Conservation (phyloP, 2,329 filamentous ascomycete species). For the Aspergillus calidoustus region DNA sequence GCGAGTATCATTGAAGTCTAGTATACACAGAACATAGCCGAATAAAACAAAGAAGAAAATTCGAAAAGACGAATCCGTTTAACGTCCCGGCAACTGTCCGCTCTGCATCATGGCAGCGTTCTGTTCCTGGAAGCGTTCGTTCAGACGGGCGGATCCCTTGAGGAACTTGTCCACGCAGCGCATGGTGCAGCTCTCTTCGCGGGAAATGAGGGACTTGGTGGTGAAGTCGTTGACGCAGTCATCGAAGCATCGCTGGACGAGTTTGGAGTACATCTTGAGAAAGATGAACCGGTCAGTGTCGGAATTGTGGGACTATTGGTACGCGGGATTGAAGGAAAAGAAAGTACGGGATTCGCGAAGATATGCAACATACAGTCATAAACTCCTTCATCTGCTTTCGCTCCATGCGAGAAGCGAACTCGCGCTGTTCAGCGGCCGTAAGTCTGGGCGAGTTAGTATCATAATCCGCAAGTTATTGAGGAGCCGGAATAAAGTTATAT, state of each 20-base stretch:
- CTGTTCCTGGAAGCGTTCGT: slow-evolving; percentile 84
- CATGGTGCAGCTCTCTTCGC: slow-evolving; percentile 89
- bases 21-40: slow-evolving; percentile 24
- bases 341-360: background rate
- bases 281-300: slow-evolving; percentile 12
- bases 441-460: slow-evolving; percentile 56
- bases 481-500: background rate
- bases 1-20: slow-evolving; percentile 29
- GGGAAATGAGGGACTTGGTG: slow-evolving; percentile 86
- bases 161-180: slow-evolving; percentile 97
- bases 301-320: background rate
- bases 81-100: slow-evolving; percentile 55
- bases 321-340: background rate
- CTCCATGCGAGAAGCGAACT: slow-evolving; percentile 93
- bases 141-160: slow-evolving; percentile 86
- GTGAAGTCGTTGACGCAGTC: slow-evolving; percentile 99
- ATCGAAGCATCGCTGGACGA: slow-evolving; percentile 77
- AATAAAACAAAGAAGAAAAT: slow-evolving; percentile 17
- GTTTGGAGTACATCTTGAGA: slow-evolving; percentile 66
- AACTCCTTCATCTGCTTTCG: slow-evolving; percentile 99
- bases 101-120: slow-evolving; percentile 70
- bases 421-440: slow-evolving; percentile 80
- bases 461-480: background rate
- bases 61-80: slow-evolving; percentile 24
- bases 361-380: slow-evolving; percentile 76